Evolutionary conservation across 78 protist genomes (phyloP).

Genomic region (Blattamonas nauphoetae): DNA sequence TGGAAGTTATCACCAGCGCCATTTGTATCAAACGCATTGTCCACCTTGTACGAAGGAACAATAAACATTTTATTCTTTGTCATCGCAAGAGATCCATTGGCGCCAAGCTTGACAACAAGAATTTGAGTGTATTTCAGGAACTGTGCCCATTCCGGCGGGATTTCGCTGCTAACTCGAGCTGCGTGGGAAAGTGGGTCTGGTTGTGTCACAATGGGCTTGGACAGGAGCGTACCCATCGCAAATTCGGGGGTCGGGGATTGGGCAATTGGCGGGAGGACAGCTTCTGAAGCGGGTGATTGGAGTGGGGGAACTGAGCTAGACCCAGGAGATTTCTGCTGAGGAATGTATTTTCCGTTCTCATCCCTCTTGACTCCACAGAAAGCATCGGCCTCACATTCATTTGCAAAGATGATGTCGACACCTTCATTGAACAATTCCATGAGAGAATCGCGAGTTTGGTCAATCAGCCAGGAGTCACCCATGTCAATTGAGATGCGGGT

Average conservation of each 20-base stretch:
- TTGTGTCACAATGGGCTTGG: neutral
- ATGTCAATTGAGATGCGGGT: neutral
- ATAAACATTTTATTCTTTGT: neutral
- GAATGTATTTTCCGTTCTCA: neutral
- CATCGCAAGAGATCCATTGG: neutral
- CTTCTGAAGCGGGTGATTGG: neutral
- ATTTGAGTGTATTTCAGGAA: neutral
- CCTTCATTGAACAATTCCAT: neutral
- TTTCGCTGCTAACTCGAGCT: no score
- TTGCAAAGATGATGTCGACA: conserved; percentile 10
- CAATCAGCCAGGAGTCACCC: neutral
- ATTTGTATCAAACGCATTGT: neutral
- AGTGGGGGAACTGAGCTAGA: neutral
- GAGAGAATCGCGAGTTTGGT: neutral
- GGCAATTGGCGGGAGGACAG: neutral
- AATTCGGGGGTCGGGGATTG: neutral
- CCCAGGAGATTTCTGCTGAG: neutral
- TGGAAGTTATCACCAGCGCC: conserved; percentile 17
- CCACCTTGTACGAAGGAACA: neutral
- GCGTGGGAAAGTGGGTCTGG: no score
- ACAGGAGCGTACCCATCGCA: neutral
- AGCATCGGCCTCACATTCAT: neutral
- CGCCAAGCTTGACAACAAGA: neutral
- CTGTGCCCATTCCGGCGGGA: neutral
- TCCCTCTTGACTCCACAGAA: neutral